These are phyloP conservation scores for Thelephora terrestris DNA, from an alignment of 1,284 basidiomycete species.

Conservation along the genomic window DNA sequence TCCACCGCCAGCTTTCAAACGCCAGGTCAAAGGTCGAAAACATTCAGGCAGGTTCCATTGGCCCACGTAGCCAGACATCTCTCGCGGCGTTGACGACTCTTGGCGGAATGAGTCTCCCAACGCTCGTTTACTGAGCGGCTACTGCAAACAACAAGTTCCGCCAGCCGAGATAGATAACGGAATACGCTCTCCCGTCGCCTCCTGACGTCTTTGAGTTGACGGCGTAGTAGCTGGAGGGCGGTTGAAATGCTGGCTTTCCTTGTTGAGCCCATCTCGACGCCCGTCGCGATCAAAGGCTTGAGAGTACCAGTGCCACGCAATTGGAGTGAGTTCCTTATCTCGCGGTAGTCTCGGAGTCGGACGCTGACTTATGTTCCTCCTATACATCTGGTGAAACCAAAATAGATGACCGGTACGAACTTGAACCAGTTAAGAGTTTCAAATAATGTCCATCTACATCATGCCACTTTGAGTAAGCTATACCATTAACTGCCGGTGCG, in stretches of 20 bases:
- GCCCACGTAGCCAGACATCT: background rate
- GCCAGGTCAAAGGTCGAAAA: background rate
- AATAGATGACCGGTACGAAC: too few species aligned
- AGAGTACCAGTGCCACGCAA: background rate
- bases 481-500: too few species aligned
- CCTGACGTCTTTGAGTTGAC: background rate
- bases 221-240: background rate
- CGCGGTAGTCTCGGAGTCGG: background rate
- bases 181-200: background rate
- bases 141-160: background rate
- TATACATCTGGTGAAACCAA: slow-evolving; percentile 22
- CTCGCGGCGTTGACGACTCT: background rate
- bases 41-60: background rate
- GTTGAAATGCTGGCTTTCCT: background rate
- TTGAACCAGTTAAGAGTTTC: too few species aligned
- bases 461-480: too few species aligned
- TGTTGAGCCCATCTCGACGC: background rate
- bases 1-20: background rate
- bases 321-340: background rate
- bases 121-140: background rate
- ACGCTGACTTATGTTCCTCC: slow-evolving; percentile 6
- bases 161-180: background rate
- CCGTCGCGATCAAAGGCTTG: background rate
- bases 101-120: background rate
- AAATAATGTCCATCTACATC: too few species aligned